Base-by-base conservation (phyloP, 345 rosid genomes). In the Euphorbia lathyris region DNA sequence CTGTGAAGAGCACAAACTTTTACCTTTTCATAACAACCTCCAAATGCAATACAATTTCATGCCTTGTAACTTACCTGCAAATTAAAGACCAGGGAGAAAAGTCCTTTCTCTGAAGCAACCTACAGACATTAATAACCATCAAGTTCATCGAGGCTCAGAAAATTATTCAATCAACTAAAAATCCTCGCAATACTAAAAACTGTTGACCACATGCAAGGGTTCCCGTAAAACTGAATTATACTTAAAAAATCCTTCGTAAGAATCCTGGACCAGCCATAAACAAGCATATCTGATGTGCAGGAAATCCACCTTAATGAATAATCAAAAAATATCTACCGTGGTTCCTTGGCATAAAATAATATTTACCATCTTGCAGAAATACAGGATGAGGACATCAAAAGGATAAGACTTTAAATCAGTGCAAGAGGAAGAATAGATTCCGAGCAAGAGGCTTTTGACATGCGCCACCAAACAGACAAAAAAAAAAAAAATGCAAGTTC, bases 41-140 rank as follows among this genome's bases (percentile, higher is more conserved):
- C 71, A 53, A n/a, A 52, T 38, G 42, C 29, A 59, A 43, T 61
- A 0, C 22, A 5, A 58, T 40, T 52, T 34, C 56, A 42, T 22
- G 29, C 23, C 58, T 27, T 63, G 4, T 52, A 60, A 73, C 80
- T 68, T 51, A 77, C 80, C 73, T 77, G 80, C 50, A 77, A 45
- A 77, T 77, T 77, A 66, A 77, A 68, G 19, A 77, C 40, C 52
- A 77, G n/a, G 26, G 74, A 47, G 61, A 73, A 77, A 65, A 73
- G 77, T 5, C 80, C 80, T 59, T 73, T 77, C 63, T 73, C 77
- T 2, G 80, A 77, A 65, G 80, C 80, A 63, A 73, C 80, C 80
- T 77, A 53, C 68, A 62, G 53, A 16, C 29, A 61, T 36, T 60
- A 17, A 51, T 16, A 12, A 23, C 57, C 10, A 56, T 1, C 36